phyloP scores from a whole-genome alignment of 139 green algal species.

The Bryopsis sp. region DNA sequence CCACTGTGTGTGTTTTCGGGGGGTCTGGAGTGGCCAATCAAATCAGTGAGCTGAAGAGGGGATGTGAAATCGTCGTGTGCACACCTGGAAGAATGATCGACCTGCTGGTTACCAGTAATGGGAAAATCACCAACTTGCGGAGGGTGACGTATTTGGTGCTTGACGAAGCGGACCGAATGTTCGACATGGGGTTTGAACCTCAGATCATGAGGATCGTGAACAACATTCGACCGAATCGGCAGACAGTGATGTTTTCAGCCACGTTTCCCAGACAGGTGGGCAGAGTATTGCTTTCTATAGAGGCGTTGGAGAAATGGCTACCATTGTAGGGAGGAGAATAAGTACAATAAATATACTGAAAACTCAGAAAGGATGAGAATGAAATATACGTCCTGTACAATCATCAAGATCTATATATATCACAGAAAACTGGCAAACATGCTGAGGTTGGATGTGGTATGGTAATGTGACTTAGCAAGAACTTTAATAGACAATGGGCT shows the following conservation, averaged over 20 bases:
- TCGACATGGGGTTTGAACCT: conserved; percentile 80
- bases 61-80: conserved; percentile 76
- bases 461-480: too few relatives aligned
- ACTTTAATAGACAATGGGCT: too few relatives aligned
- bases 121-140: conserved; percentile 90
- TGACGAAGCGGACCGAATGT: conserved; percentile 98
- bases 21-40: conserved; percentile 76
- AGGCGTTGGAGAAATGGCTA: too few relatives aligned
- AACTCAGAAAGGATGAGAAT: not conserved
- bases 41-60: conserved; percentile 92
- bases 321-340: not conserved
- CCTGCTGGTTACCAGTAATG: conserved; percentile 72
- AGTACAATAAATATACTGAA: not conserved
- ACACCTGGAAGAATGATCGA: conserved; percentile 98
- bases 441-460: not conserved
- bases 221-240: conserved; percentile 84
- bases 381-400: not conserved
- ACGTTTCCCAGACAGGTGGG: conserved; percentile 84
- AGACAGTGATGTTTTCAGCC: conserved; percentile 96
- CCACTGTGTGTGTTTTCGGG: conserved; percentile 75
- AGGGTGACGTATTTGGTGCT: conserved; percentile 95
- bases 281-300: too few relatives aligned
- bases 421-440: not conserved
- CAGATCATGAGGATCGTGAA: conserved; percentile 48
- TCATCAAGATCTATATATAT: not conserved